These are phyloP conservation scores for Helichrysum umbraculigerum DNA, from an alignment of 129 eudicot genomes.

Conservation along the genomic window DNA sequence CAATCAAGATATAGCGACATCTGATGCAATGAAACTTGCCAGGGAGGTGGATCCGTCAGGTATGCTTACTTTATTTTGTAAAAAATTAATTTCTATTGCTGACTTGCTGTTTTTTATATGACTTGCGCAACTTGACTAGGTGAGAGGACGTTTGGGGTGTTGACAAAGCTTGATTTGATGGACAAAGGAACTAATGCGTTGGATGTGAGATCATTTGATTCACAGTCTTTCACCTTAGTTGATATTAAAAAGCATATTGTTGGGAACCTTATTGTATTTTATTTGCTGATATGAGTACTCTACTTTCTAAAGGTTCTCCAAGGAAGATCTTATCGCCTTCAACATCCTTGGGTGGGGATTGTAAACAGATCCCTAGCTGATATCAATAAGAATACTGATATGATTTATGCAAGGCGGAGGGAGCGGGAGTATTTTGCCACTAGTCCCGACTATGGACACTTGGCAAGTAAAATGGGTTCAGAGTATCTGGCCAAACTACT, in stretches of 20 bases:
- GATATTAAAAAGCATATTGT: neutral
- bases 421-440: constrained; percentile 63
- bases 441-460: constrained; percentile 55
- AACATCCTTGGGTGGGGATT: constrained; percentile 72
- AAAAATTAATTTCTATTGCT: neutral
- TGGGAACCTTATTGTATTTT: neutral
- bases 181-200: constrained; percentile 70
- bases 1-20: too few species aligned
- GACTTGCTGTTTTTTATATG: neutral
- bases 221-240: neutral
- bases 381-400: constrained; percentile 47
- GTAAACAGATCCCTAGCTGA: constrained; percentile 31
- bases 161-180: constrained; percentile 72
- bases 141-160: constrained; percentile 65
- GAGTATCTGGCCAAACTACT: constrained; percentile 64
- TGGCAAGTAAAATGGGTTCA: constrained; percentile 59
- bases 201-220: constrained; percentile 46
- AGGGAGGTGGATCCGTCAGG: constrained; percentile 72
- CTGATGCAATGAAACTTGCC: constrained; percentile 54
- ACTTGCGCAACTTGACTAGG: constrained; percentile 36
- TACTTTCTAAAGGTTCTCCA: constrained; percentile 50
- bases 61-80: constrained; percentile 10
- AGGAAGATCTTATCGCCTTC: constrained; percentile 67
- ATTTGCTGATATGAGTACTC: neutral
- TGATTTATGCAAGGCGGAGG: constrained; percentile 50